Evolutionary conservation across 768 basidiomycete genomes (phyloP).

Genomic region (Pisolithus sp.): DNA sequence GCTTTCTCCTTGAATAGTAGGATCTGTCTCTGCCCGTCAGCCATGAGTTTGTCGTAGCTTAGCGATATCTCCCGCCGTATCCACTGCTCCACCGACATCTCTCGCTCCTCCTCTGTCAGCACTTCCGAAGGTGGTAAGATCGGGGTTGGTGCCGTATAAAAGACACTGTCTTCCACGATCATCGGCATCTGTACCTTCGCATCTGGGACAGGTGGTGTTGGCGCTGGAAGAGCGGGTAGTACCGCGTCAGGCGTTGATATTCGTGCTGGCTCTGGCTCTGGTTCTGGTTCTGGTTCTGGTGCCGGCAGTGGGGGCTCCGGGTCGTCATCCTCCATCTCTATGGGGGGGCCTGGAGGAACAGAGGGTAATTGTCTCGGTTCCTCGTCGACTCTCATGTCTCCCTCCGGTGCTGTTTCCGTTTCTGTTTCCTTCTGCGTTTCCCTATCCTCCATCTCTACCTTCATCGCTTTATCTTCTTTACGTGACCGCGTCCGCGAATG

Average conservation of each 20-base stretch:
- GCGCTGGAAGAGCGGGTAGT: too few species aligned
- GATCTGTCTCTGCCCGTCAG: slow-evolving; percentile 48
- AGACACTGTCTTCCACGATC: not conserved
- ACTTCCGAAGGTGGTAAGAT: slow-evolving; percentile 11
- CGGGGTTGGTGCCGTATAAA: slow-evolving; percentile 6
- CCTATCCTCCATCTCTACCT: slow-evolving; percentile 3
- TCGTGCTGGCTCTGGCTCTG: not conserved
- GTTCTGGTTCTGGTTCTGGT: not conserved
- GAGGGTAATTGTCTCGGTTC: slow-evolving; percentile 11
- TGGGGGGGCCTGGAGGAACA: not conserved
- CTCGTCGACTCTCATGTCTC: slow-evolving; percentile 8
- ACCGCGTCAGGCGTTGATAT: not conserved
- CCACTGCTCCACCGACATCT: slow-evolving; percentile 82
- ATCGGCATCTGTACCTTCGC: not conserved
- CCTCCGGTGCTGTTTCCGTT: slow-evolving; percentile 15
- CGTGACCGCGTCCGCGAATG: slow-evolving; percentile 1
- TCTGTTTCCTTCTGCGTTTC: slow-evolving; percentile 2
- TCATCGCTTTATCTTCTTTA: slow-evolving; percentile 3
- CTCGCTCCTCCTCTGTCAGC: slow-evolving; percentile 45
- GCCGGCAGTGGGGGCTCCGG: not conserved
- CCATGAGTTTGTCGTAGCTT: slow-evolving; percentile 54
- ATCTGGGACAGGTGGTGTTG: not conserved
- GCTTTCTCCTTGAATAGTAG: slow-evolving; percentile 42
- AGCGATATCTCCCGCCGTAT: slow-evolving; percentile 68
- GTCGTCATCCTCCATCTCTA: not conserved